These are phyloP conservation scores for Alternaria ethzedia DNA, from an alignment of 2,329 filamentous ascomycete species.

Conservation along the genomic window DNA sequence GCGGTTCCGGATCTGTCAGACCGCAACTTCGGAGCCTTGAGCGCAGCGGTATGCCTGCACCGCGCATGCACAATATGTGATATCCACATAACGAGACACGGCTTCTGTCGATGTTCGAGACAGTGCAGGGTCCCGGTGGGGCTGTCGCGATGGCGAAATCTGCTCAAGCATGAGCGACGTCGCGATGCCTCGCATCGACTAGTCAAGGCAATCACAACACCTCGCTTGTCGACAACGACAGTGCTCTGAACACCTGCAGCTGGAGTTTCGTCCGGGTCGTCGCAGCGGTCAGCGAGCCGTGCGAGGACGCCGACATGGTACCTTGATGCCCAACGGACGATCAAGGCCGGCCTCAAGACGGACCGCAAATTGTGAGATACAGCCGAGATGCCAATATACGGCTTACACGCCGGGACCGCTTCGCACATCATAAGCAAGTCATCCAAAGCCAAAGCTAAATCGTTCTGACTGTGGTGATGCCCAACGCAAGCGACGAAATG, in stretches of 20 bases:
- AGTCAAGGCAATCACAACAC: not conserved
- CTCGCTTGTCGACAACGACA: not conserved
- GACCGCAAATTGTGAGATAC: not conserved
- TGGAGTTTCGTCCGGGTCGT: not conserved
- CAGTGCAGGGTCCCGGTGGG: not conserved
- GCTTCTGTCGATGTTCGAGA: not conserved
- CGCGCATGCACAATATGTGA: not conserved
- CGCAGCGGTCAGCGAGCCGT: slow-evolving; percentile 8
- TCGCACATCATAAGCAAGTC: not conserved
- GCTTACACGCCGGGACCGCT: not conserved
- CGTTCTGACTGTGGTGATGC: slow-evolving; percentile 3
- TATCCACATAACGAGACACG: slow-evolving; percentile 10
- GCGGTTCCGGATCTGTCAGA: slow-evolving; percentile 5
- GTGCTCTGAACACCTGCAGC: not conserved
- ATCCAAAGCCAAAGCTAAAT: not conserved
- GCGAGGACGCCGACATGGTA: slow-evolving; percentile 1
- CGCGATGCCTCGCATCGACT: not conserved
- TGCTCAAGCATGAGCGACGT: not conserved
- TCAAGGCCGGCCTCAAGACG: slow-evolving; percentile 1
- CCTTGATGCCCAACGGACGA: slow-evolving; percentile 5
- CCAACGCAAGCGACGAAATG: slow-evolving; percentile 7
- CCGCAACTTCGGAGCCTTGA: not conserved
- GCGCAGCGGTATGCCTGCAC: not conserved
- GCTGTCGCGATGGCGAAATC: not conserved
- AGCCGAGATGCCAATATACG: not conserved